Evolutionary conservation across 495 filamentous ascomycete genomes (phyloP), one percentile per base, ranked within the genome.

Genomic region (Penicillium turbatum): DNA sequence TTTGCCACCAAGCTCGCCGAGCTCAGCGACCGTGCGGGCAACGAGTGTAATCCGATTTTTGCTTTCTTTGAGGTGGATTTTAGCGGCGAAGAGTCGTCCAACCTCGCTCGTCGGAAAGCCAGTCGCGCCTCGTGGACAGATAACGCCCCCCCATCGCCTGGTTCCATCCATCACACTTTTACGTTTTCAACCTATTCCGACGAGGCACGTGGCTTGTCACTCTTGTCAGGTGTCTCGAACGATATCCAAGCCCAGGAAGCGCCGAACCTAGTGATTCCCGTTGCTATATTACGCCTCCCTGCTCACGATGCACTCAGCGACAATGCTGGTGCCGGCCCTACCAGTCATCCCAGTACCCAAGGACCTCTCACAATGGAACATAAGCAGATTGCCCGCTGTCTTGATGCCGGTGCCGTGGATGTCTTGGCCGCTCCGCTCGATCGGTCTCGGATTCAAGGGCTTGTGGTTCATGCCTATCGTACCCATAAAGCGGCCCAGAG

Each of bases 341-440:
- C 51, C 53, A 69, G 40, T 61, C 75, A 63, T 69, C 76, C 66
- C 64, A 75, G 56, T 57, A 62, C 27, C 50, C 70, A 77, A 46
- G 64, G 76, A 39, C 42, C 51, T 6, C 38, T 70, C 19, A 63
- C 68, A 5, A 57, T 72, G 13, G 72, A 78, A 37, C 70, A 76
- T 16, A 68, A 74, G 32, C 72, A 78, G 16, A 71, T 81, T 38
- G 78, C 86, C 49, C 80, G 76, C 57, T 93, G 87, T 68, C 70
- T 97, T 11, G 90, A 96, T 63, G 82, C 82, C 19, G 92, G 92
- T 41, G 92, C 92, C 10, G 74, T 87, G 16, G 92, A 96, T 73
- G 88, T 96, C 53, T 71, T 96, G 51, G 79, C 82, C 1, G 87
- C 85, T 56, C 92, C 92, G 6, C 66, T 97, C 21, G 80, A 86